Base-by-base conservation (phyloP, 2,329 filamentous ascomycete genomes). In the Sarocladium strictum region DNA sequence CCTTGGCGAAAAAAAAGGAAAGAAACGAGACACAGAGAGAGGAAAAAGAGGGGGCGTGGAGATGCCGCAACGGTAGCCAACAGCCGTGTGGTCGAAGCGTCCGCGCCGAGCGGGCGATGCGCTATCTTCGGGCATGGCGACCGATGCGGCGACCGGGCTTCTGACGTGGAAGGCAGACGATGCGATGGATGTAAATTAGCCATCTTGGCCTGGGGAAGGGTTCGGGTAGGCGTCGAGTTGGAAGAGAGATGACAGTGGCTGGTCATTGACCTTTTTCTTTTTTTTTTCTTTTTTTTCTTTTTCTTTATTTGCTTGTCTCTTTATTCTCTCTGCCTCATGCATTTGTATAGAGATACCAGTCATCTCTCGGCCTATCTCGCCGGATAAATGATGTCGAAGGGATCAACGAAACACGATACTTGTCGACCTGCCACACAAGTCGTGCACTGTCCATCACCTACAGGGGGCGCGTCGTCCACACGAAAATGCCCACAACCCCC, bases 41-140 rank as follows among this genome's bases (percentile, higher is more conserved):
- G n/a, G n/a, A n/a, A n/a, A n/a, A n/a, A 23, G 23, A 29, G 43
- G 43, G 43, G n/a, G 23, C 12, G 17, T 14, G 14, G n/a, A 29
- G 43, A 11, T 11, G 11, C 47, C 47, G 47, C 47, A 51, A 51
- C 47, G 47, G 47, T 51, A 51, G 14, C 47, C 47, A 51, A 51
- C 47, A 51, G 47, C 47, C 47, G 47, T n/a, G 47, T 35, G 47
- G 47, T 33, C 23, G 24, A 51, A 51, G 47, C 47, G 27, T 51
- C 27, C 27, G 47, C 27, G 26, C 24, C 47, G 27, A 12, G 17
- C 47, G 47, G 47, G 29, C 47, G 27, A 33, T 35, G 29, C 47
- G 29, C 47, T 51, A 51, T 51, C 47, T 51, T 51, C 47, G 47
- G 47, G 27, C 47, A 51, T 33, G 47, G 47, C 47, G 47, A 51